Evolutionary conservation across 2,329 filamentous ascomycete genomes (phyloP).

Genomic region (Elsinoe australis): DNA sequence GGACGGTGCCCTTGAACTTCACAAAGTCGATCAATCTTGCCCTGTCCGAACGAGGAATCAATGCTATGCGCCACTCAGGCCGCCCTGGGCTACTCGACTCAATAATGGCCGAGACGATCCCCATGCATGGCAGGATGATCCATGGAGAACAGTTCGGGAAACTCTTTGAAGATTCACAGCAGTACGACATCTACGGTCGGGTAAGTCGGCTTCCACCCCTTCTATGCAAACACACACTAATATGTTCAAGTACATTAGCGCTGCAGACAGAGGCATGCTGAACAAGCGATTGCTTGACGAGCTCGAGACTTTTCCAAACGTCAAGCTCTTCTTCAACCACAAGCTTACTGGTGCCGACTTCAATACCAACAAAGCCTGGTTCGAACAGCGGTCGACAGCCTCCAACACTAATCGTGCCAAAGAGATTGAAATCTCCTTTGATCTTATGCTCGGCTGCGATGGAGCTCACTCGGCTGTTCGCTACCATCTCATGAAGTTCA

Average conservation of each 20-base stretch:
- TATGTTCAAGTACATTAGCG: conserved; percentile 61
- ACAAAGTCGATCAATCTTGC: conserved; percentile 98
- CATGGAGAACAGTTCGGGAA: conserved; percentile 62
- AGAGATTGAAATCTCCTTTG: conserved; percentile 80
- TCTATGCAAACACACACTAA: neutral
- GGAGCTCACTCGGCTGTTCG: conserved; percentile 87
- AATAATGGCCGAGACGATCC: conserved; percentile 71
- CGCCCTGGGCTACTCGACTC: conserved; percentile 61
- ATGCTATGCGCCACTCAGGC: conserved; percentile 67
- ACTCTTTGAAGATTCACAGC: conserved; percentile 70
- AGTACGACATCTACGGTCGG: conserved; percentile 81
- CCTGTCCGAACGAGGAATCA: conserved; percentile 86
- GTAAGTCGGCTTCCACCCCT: conserved; percentile 42
- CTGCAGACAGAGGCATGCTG: conserved; percentile 74
- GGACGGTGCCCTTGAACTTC: conserved; percentile 82
- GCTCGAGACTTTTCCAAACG: conserved; percentile 76
- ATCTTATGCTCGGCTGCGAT: conserved; percentile 89
- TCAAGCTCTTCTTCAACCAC: conserved; percentile 86
- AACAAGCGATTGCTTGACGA: conserved; percentile 80
- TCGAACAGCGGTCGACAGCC: conserved; percentile 50
- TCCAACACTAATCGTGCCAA: conserved; percentile 24
- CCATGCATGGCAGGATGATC: conserved; percentile 96
- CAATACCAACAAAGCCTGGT: conserved; percentile 70
- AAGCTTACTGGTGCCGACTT: conserved; percentile 91
- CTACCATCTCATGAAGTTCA: conserved; percentile 93